Evolutionary conservation across 1,284 basidiomycete species (phyloP).

Genomic region (Vanrija sp.): DNA sequence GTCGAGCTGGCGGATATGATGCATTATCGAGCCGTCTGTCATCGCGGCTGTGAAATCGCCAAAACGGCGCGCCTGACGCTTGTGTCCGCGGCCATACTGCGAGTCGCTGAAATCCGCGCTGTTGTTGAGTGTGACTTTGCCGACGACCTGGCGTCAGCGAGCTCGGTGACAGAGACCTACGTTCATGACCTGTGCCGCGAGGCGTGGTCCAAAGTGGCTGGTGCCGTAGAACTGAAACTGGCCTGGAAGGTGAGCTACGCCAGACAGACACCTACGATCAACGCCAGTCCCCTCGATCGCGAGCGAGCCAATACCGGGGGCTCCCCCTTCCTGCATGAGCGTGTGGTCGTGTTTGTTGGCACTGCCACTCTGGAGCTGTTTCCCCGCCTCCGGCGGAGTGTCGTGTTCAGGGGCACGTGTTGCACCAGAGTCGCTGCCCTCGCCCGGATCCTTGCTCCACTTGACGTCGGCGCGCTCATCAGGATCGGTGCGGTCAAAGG

Average conservation of each 20-base stretch:
- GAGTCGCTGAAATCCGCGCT: constrained; percentile 16
- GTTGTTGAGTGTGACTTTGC: constrained; percentile 2
- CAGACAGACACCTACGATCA: constrained; percentile 6
- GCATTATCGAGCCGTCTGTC: constrained; percentile 3
- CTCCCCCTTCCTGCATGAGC: constrained; percentile 26
- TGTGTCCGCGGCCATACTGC: constrained; percentile 2
- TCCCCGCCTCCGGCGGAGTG: too few species aligned
- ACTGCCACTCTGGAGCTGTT: too few species aligned
- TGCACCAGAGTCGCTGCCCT: too few species aligned
- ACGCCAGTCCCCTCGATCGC: constrained; percentile 14
- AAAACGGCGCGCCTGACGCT: too few species aligned
- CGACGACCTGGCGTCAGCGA: background rate
- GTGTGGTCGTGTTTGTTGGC: background rate
- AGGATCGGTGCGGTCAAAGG: too few species aligned
- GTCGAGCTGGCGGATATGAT: constrained; percentile 24
- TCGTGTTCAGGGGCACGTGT: too few species aligned
- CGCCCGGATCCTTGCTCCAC: too few species aligned
- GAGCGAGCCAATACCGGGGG: constrained; percentile 21
- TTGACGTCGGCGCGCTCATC: too few species aligned
- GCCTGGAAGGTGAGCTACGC: constrained; percentile 8
- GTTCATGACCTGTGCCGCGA: constrained; percentile 24
- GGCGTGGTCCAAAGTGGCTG: constrained; percentile 28
- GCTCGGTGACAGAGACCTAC: background rate
- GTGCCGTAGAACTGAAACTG: constrained; percentile 33
- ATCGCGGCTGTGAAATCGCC: too few species aligned